Percentiles rank a stretch among this genome's conserved stretches.
phyloP scores from a whole-genome alignment of 768 basidiomycete genomes.

The Kwoniella mangroviensis region DNA sequence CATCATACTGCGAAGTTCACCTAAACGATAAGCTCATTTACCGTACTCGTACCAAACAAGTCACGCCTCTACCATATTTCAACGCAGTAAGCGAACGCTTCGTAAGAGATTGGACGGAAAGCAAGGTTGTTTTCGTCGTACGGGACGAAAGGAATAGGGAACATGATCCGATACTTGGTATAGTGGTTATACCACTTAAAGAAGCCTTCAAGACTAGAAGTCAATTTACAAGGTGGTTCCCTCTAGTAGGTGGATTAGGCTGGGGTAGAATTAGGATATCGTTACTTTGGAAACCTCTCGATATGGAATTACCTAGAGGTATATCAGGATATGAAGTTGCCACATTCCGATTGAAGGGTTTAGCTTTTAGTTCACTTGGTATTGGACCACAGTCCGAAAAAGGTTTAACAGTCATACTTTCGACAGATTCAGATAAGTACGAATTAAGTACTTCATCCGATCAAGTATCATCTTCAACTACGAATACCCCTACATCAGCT shows the following conservation, averaged over 20 bases:
- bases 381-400: slow-evolving; percentile 23
- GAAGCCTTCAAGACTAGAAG: slow-evolving; percentile 46
- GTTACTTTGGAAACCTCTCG: slow-evolving; percentile 56
- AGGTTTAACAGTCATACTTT: slow-evolving; percentile 41
- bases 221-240: slow-evolving; percentile 53
- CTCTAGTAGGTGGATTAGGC: slow-evolving; percentile 54
- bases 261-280: slow-evolving; percentile 55
- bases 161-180: slow-evolving; percentile 55
- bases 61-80: slow-evolving; percentile 55
- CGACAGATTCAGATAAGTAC: slow-evolving; percentile 49
- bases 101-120: slow-evolving; percentile 55
- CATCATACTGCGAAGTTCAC: slow-evolving; percentile 55
- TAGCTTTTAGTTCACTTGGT: slow-evolving; percentile 33
- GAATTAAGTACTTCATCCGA: slow-evolving; percentile 20
- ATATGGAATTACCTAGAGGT: slow-evolving; percentile 49
- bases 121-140: slow-evolving; percentile 53
- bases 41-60: slow-evolving; percentile 56
- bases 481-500: neutral
- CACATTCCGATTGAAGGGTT: slow-evolving; percentile 45
- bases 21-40: slow-evolving; percentile 57
- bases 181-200: slow-evolving; percentile 46
- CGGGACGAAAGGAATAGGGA: slow-evolving; percentile 57
- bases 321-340: slow-evolving; percentile 55
- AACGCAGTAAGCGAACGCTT: slow-evolving; percentile 57
- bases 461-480: slow-evolving; percentile 5